phyloP scores from a whole-genome alignment of 176 grass and related monocot species.

The Oryza meyeriana region DNA sequence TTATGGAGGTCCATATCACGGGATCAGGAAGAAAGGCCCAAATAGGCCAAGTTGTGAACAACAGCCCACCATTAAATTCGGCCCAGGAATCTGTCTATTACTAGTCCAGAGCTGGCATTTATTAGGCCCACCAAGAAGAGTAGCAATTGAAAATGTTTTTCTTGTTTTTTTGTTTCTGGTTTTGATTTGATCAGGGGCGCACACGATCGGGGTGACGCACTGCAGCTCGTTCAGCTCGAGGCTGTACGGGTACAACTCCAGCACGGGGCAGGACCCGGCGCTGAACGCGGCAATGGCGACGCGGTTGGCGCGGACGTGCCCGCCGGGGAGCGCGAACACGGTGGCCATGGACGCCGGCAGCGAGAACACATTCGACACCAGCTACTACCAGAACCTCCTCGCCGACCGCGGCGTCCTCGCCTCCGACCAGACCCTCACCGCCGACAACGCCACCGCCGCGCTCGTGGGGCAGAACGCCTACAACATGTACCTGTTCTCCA shows the following conservation, averaged over 20 bases:
- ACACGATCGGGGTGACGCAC: constrained; percentile 53
- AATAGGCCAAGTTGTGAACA: background rate
- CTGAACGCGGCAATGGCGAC: constrained; percentile 39
- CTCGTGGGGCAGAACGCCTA: constrained; percentile 46
- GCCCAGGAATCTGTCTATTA: background rate
- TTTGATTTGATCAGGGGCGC: constrained; percentile 39
- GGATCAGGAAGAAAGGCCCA: background rate
- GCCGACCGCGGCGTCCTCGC: constrained; percentile 45
- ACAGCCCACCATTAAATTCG: background rate
- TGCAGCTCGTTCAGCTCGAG: constrained; percentile 57
- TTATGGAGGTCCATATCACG: background rate
- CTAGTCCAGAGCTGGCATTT: no score
- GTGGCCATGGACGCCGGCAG: constrained; percentile 49
- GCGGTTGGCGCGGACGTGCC: constrained; percentile 29
- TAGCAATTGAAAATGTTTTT: background rate
- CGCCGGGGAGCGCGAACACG: constrained; percentile 19
- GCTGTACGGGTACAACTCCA: constrained; percentile 44
- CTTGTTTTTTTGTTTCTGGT: no score
- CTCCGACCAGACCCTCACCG: constrained; percentile 57
- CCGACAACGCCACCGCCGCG: constrained; percentile 38
- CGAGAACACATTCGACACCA: constrained; percentile 33
- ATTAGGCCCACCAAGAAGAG: no score
- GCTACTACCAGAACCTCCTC: constrained; percentile 45
- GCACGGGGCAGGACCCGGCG: constrained; percentile 24
- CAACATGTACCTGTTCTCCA: constrained; percentile 34